Conservation (phyloP, 371 early-diverging fungal species). For the Mucor piriformis region DNA sequence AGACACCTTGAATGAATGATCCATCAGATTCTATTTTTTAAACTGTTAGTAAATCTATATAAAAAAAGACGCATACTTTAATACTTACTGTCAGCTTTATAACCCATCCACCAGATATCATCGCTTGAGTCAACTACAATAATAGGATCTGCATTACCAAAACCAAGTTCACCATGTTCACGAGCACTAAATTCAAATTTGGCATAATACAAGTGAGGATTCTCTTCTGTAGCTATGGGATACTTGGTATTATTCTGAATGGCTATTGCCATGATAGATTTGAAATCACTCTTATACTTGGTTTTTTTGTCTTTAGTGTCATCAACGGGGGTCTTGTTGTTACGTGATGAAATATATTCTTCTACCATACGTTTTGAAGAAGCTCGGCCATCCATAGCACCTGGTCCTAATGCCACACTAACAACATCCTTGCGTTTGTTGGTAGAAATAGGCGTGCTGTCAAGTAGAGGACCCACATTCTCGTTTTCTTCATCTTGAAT, state of each 20-base stretch:
- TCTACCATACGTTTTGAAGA: constrained; percentile 47
- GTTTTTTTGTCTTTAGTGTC: constrained; percentile 2
- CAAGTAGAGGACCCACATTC: neutral
- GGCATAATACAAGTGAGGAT: constrained; percentile 65
- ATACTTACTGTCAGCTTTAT: constrained; percentile 61
- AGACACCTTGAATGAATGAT: constrained; percentile 61
- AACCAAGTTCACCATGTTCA: constrained; percentile 79
- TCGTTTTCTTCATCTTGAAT: constrained; percentile 7
- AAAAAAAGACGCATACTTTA: neutral
- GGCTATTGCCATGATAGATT: constrained; percentile 40
- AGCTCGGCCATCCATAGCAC: constrained; percentile 36
- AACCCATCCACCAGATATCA: constrained; percentile 88
- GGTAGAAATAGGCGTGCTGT: neutral
- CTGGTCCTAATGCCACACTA: constrained; percentile 6
- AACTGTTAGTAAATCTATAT: neutral
- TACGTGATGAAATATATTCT: constrained; percentile 39
- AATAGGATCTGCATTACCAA: constrained; percentile 72
- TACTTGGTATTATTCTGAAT: constrained; percentile 35
- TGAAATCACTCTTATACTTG: constrained; percentile 50
- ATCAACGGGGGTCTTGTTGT: neutral
- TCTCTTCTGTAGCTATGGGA: constrained; percentile 38
- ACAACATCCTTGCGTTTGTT: neutral
- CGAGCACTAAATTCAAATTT: constrained; percentile 77
- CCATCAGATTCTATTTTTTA: constrained; percentile 27
- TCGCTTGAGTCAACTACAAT: constrained; percentile 79